Evolutionary conservation across 495 filamentous ascomycete genomes (phyloP), one percentile per base, ranked within the genome.

Genomic region (Trypethelium eluteriae): DNA sequence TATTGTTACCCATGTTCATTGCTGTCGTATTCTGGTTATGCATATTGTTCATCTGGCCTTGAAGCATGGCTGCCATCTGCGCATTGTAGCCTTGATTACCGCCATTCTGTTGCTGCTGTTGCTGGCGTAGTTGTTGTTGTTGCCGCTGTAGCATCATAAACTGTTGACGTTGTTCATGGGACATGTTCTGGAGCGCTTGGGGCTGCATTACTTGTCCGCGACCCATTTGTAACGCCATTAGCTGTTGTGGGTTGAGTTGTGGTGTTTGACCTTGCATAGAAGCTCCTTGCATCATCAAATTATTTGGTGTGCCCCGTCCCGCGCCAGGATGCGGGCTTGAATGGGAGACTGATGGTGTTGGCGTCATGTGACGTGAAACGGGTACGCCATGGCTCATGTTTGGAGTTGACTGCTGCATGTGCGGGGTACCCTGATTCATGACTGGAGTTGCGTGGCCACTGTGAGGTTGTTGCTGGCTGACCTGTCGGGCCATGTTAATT

Each of bases 341-440:
- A 39, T 76, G 75, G 36, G 57, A 68, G 57, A 75, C 70, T 6
- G 73, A 72, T 18, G 77, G 77, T 36, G 75, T 75, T 18, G 75
- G 75, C 1, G 74, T 76, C 70, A 76, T 76, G 86, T 95, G 63
- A 81, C 85, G 68, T 89, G 88, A 18, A 81, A 76, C 69, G 16
- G 71, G 74, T 25, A 72, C 64, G 11, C 68, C 72, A 47, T 41
- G 16, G 16, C 62, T 66, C 81, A 93, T 87, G 66, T 87, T 89
- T 14, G 92, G 92, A 0, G 92, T 95, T 25, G 86, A 83, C 66
- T 87, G 88, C 10, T 84, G 82, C 81, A 95, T 88, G 67, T 90
- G 86, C 4, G 93, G 93, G 5, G 93, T 97, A 12, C 88, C 88
- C 44, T 89, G 87, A 62, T 66, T 62, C 18, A 72, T 82, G 79